These are phyloP conservation scores for Adansonia rubrostipa DNA, from an alignment of 441 rosid species.

Conservation along the genomic window DNA sequence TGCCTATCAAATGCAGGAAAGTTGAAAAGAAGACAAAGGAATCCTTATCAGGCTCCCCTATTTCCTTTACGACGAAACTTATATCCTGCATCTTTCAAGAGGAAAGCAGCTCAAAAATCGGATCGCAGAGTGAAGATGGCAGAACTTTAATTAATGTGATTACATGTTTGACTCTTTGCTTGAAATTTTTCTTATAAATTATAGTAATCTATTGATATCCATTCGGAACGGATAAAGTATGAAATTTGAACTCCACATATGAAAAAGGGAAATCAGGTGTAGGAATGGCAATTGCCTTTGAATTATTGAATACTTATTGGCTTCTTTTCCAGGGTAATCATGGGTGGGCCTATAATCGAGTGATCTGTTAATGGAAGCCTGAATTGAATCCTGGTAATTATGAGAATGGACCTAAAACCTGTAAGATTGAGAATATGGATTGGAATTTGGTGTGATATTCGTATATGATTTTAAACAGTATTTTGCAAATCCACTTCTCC, in stretches of 20 bases:
- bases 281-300: background rate
- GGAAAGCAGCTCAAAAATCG: constrained; percentile 42
- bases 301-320: too few relatives aligned
- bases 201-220: background rate
- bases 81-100: constrained; percentile 58
- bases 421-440: too few relatives aligned
- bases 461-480: background rate
- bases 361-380: too few relatives aligned
- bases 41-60: constrained; percentile 29
- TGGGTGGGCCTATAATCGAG: background rate
- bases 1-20: constrained; percentile 48
- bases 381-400: too few relatives aligned
- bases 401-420: too few relatives aligned
- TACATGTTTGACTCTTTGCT: background rate
- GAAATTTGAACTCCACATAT: background rate
- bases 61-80: constrained; percentile 57
- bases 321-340: too few relatives aligned
- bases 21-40: constrained; percentile 41
- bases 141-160: background rate
- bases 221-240: background rate
- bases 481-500: background rate
- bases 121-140: constrained; percentile 29
- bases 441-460: too few relatives aligned
- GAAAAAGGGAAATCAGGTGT: background rate
- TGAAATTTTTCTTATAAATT: background rate